Evolutionary conservation across 75 land plant genomes (phyloP).

Genomic region (Pinus albicaulis): DNA sequence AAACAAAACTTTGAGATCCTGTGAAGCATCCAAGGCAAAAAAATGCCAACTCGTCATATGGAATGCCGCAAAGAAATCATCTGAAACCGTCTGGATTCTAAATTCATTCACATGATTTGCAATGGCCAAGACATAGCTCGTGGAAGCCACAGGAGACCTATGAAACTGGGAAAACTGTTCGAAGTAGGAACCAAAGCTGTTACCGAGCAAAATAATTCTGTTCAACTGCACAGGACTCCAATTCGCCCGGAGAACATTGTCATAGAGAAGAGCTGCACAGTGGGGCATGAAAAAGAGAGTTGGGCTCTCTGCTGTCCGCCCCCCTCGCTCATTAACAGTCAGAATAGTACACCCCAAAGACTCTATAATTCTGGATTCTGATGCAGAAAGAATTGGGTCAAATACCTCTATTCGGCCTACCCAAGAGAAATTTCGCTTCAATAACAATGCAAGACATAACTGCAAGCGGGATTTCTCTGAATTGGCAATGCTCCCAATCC

Average conservation of each 20-base stretch:
- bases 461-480: constrained; percentile 66
- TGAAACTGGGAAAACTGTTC: constrained; percentile 23
- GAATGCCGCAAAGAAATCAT: constrained; percentile 57
- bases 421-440: constrained; percentile 40
- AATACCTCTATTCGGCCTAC: constrained; percentile 62
- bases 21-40: constrained; percentile 12
- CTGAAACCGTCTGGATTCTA: constrained; percentile 26
- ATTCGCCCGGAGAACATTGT: constrained; percentile 68
- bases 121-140: constrained; percentile 29
- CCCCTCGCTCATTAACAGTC: constrained; percentile 58
- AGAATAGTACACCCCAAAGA: constrained; percentile 53
- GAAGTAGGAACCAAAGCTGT: constrained; percentile 68
- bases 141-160: constrained; percentile 9
- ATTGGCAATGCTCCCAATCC: constrained; percentile 79
- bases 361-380: constrained; percentile 45
- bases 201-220: constrained; percentile 63
- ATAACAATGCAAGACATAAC: constrained; percentile 64
- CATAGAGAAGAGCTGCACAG: constrained; percentile 71
- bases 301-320: constrained; percentile 37
- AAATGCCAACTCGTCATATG: constrained; percentile 88
- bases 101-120: constrained; percentile 40
- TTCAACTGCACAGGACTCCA: constrained; percentile 50
- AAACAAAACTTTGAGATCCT: too few species aligned
- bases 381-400: constrained; percentile 82
- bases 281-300: constrained; percentile 97